phyloP scores from a whole-genome alignment of 2,329 filamentous ascomycete species.

The Huntiella savannae region DNA sequence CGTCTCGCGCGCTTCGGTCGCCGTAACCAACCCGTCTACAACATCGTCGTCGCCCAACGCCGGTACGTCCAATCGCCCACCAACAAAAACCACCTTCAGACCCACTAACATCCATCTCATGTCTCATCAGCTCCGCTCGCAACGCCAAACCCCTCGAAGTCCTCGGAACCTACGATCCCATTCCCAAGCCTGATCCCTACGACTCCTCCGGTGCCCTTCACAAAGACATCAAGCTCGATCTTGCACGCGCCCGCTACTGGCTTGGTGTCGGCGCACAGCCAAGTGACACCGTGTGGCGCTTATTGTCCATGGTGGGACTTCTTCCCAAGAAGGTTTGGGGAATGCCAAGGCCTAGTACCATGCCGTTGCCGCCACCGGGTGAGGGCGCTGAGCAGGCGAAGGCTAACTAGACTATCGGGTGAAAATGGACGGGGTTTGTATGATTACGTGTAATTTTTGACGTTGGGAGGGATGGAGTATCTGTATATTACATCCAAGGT shows the following conservation, averaged over 20 bases:
- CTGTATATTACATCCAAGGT: too few relatives aligned
- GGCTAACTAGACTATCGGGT: too few relatives aligned
- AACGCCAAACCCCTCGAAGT: constrained; percentile 86
- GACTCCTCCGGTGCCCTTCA: constrained; percentile 43
- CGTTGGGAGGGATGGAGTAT: too few relatives aligned
- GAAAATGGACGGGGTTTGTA: too few relatives aligned
- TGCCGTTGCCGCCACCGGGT: not conserved
- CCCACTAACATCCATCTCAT: constrained; percentile 5
- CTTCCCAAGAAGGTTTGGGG: constrained; percentile 11
- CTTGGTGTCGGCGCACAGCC: constrained; percentile 92
- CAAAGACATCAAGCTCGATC: constrained; percentile 84
- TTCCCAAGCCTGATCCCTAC: constrained; percentile 41
- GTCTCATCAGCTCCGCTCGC: constrained; percentile 50
- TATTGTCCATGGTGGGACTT: constrained; percentile 54
- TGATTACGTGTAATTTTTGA: too few relatives aligned
- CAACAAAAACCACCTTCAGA: not conserved
- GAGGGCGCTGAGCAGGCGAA: not conserved
- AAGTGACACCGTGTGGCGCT: constrained; percentile 69
- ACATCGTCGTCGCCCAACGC: constrained; percentile 88
- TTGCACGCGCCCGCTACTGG: constrained; percentile 75
- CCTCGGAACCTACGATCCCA: constrained; percentile 57
- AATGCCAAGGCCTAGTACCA: constrained; percentile 7
- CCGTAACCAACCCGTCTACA: constrained; percentile 80
- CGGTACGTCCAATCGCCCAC: constrained; percentile 36
- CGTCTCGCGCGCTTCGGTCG: constrained; percentile 86